Percentiles rank a stretch among this genome's conserved stretches.
phyloP scores from a whole-genome alignment of 805 yeast species.

The Candida arabinofermentans region DNA sequence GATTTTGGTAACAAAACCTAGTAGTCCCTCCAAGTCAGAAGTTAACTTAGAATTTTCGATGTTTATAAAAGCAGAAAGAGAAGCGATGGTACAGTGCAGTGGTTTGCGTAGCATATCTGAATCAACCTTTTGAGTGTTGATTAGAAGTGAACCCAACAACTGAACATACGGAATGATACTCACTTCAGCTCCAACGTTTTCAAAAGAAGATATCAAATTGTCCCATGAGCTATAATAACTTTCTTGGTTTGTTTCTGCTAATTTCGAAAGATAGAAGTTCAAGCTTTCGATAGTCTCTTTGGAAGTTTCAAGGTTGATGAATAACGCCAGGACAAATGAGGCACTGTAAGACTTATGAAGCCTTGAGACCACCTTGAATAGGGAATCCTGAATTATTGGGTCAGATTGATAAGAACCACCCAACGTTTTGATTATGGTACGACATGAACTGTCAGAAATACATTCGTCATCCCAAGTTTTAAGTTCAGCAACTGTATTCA shows the following conservation, averaged over 20 bases:
- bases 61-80: conserved; percentile 28
- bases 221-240: conserved; percentile 11
- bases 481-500: conserved; percentile 11
- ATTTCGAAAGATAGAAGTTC: conserved; percentile 5
- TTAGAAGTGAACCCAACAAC: conserved; percentile 7
- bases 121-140: conserved; percentile 4
- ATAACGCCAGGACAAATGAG: conserved; percentile 20
- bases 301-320: conserved; percentile 13
- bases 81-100: conserved; percentile 25
- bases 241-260: conserved; percentile 3
- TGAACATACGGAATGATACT: background rate
- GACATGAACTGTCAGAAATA: conserved; percentile 1
- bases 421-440: conserved; percentile 8
- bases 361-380: conserved; percentile 18
- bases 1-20: conserved; percentile 29
- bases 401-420: conserved; percentile 5
- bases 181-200: background rate
- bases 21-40: conserved; percentile 2
- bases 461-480: conserved; percentile 1
- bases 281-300: conserved; percentile 1
- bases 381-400: conserved; percentile 2
- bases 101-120: background rate
- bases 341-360: conserved; percentile 8
- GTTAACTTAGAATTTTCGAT: background rate
- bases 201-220: conserved; percentile 1